These are phyloP conservation scores for Scleroderma citrinum DNA, from an alignment of 768 basidiomycete species.

Conservation along the genomic window DNA sequence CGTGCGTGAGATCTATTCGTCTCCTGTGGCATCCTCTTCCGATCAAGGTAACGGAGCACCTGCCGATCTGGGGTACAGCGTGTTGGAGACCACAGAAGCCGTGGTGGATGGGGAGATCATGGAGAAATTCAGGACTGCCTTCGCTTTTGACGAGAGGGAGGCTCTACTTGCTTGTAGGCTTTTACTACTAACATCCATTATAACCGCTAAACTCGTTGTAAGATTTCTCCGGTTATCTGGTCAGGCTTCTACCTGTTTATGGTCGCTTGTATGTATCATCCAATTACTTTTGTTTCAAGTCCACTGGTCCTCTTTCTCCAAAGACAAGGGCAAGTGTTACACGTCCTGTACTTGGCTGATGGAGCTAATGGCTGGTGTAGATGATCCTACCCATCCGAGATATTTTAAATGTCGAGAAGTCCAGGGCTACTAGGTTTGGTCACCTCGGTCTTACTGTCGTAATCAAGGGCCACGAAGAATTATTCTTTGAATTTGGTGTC, in stretches of 20 bases:
- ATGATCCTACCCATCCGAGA: constrained; percentile 94
- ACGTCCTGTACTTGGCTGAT: neutral
- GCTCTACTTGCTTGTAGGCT: constrained; percentile 71
- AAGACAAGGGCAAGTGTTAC: constrained; percentile 69
- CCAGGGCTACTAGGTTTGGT: constrained; percentile 84
- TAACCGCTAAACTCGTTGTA: constrained; percentile 4
- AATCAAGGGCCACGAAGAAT: constrained; percentile 93
- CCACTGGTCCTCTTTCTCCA: constrained; percentile 68
- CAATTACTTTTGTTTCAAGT: constrained; percentile 93
- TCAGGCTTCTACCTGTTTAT: constrained; percentile 81
- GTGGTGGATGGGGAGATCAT: constrained; percentile 53
- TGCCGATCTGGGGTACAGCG: constrained; percentile 69
- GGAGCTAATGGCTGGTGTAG: constrained; percentile 34
- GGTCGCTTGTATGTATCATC: constrained; percentile 89
- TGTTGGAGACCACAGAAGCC: constrained; percentile 70
- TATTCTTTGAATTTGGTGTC: constrained; percentile 91
- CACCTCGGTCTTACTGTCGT: constrained; percentile 87
- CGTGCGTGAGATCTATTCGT: constrained; percentile 58
- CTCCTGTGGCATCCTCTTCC: constrained; percentile 22
- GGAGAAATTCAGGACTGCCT: constrained; percentile 74
- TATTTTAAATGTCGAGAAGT: constrained; percentile 76
- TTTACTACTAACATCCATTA: neutral
- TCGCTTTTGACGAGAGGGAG: constrained; percentile 89
- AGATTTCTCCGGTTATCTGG: constrained; percentile 92
- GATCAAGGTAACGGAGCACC: constrained; percentile 27